A percentile compares a stretch with the other conserved stretches of the same genome.
phyloP scores from a whole-genome alignment of 495 filamentous ascomycete genomes.

The Penicillium egyptiacum region DNA sequence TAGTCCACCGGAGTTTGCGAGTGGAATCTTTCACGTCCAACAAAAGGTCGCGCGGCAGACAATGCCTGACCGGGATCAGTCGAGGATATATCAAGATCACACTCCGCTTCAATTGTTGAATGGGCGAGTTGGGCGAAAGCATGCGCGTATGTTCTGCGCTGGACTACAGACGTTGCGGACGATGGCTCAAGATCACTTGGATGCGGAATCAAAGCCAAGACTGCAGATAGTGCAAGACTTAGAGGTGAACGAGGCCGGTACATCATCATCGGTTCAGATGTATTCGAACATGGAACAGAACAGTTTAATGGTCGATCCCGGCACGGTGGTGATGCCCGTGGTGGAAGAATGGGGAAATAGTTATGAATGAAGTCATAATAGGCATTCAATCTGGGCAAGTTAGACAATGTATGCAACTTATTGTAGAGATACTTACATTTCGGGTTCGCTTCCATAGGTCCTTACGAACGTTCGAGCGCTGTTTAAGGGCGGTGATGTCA shows the following conservation, averaged over 20 bases:
- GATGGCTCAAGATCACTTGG: conserved; percentile 50
- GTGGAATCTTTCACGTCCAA: conserved; percentile 52
- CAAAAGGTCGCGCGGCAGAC: conserved; percentile 41
- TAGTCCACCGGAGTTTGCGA: conserved; percentile 51
- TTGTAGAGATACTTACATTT: conserved; percentile 35
- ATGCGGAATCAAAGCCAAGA: conserved; percentile 56
- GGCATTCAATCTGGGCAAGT: conserved; percentile 50
- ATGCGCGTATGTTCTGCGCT: conserved; percentile 55
- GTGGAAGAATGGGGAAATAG: conserved; percentile 60
- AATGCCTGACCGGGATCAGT: conserved; percentile 54
- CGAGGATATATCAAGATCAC: conserved; percentile 55
- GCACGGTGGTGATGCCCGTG: conserved; percentile 43
- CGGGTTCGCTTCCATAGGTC: conserved; percentile 43
- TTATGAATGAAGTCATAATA: conserved; percentile 61
- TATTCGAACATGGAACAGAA: conserved; percentile 40
- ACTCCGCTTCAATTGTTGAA: conserved; percentile 55
- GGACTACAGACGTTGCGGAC: conserved; percentile 43
- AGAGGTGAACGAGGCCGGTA: conserved; percentile 54
- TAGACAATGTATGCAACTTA: conserved; percentile 15
- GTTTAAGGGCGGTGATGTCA: conserved; percentile 34
- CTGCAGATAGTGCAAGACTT: conserved; percentile 55
- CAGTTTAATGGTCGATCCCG: conserved; percentile 48
- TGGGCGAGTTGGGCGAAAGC: conserved; percentile 54
- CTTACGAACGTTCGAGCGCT: conserved; percentile 35
- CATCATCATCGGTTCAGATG: conserved; percentile 41